Conservation (phyloP, 768 basidiomycete genomes). For the Pseudohyphozyma bogoriensis region DNA sequence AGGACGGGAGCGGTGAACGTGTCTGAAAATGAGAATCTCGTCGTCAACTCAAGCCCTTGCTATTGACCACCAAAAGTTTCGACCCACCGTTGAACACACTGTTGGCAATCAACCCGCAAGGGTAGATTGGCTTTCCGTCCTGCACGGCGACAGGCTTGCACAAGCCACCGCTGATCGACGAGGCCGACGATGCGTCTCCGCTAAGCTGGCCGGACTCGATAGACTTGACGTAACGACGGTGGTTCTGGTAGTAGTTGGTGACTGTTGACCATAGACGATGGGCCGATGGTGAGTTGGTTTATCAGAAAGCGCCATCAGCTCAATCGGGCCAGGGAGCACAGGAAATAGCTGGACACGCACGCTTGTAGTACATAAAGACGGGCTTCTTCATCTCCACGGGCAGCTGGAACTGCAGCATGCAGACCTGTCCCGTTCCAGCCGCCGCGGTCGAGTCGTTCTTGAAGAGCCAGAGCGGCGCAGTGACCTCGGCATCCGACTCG, state of each 20-base stretch:
- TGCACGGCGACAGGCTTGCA: slow-evolving; percentile 74
- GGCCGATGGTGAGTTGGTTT: background rate
- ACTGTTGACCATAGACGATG: slow-evolving; percentile 37
- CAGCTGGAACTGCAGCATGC: slow-evolving; percentile 70
- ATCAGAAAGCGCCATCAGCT: background rate
- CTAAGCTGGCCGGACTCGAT: slow-evolving; percentile 72
- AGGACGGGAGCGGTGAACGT: slow-evolving; percentile 60
- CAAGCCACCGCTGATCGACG: slow-evolving; percentile 48
- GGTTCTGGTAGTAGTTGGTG: slow-evolving; percentile 96
- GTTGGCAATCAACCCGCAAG: slow-evolving; percentile 95
- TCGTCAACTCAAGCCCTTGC: too few relatives aligned
- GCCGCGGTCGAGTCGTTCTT: slow-evolving; percentile 44
- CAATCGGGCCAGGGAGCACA: slow-evolving; percentile 8
- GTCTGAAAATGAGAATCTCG: slow-evolving; percentile 45
- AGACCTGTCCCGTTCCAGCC: slow-evolving; percentile 49
- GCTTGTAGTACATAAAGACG: slow-evolving; percentile 89
- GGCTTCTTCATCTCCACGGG: slow-evolving; percentile 62
- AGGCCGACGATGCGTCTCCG: slow-evolving; percentile 53
- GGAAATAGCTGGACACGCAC: slow-evolving; percentile 21
- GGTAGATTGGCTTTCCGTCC: slow-evolving; percentile 59
- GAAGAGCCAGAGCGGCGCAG: slow-evolving; percentile 66
- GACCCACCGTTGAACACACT: slow-evolving; percentile 82
- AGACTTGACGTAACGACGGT: slow-evolving; percentile 92
- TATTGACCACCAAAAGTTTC: too few relatives aligned
- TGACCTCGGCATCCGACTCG: slow-evolving; percentile 45